phyloP scores from a whole-genome alignment of 108 stramenopile genomes.

The Fistulifera pelliculosa region DNA sequence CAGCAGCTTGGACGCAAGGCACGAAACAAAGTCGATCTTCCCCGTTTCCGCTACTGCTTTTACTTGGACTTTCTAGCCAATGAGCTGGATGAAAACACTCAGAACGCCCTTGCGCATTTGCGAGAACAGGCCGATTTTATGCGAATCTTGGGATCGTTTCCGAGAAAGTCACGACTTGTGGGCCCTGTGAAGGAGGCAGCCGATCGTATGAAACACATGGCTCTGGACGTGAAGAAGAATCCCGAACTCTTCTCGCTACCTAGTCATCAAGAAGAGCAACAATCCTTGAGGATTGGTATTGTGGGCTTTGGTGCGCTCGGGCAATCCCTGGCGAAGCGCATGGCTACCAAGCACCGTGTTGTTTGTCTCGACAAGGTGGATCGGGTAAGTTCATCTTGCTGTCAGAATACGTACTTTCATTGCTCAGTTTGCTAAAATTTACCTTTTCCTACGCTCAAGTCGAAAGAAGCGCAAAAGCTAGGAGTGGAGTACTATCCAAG shows the following conservation, averaged over 20 bases:
- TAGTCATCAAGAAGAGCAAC: slow-evolving; percentile 33
- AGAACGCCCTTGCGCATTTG: slow-evolving; percentile 79
- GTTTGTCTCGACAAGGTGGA: slow-evolving; percentile 62
- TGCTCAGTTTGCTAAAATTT: neutral
- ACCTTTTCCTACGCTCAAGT: slow-evolving; percentile 20
- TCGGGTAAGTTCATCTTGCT: slow-evolving; percentile 21
- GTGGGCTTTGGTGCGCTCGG: slow-evolving; percentile 93
- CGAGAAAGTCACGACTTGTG: slow-evolving; percentile 70
- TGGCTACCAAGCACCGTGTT: slow-evolving; percentile 51
- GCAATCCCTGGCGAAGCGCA: slow-evolving; percentile 72
- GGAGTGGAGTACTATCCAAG: slow-evolving; percentile 64
- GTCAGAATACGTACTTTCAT: neutral
- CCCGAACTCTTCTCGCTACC: slow-evolving; percentile 34
- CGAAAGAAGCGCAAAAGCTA: slow-evolving; percentile 57
- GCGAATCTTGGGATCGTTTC: slow-evolving; percentile 81
- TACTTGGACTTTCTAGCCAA: slow-evolving; percentile 79
- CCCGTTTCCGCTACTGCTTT: slow-evolving; percentile 88
- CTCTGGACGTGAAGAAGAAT: slow-evolving; percentile 22
- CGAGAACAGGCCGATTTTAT: slow-evolving; percentile 81
- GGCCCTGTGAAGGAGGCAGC: slow-evolving; percentile 71
- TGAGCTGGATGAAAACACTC: slow-evolving; percentile 58
- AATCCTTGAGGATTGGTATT: slow-evolving; percentile 85
- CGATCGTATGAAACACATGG: slow-evolving; percentile 49
- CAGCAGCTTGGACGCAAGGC: slow-evolving; percentile 30
- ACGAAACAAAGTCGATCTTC: slow-evolving; percentile 34